Conservation (phyloP, 805 yeast genomes). For the Metschnikowia proteae region DNA sequence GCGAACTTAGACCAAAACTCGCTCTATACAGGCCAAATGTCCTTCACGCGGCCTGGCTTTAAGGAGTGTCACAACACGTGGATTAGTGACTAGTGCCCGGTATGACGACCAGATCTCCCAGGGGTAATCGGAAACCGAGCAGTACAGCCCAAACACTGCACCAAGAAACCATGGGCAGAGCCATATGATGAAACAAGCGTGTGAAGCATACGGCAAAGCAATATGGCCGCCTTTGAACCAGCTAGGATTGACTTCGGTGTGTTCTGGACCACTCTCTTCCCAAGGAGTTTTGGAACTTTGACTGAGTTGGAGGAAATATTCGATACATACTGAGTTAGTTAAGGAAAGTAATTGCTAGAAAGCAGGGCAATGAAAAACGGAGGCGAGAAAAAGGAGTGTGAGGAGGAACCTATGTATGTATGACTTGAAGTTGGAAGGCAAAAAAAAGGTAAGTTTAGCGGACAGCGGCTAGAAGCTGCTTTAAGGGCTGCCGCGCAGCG, state of each 20-base stretch:
- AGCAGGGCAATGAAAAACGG: slow-evolving; percentile 4
- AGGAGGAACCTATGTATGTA: background rate
- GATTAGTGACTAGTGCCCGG: background rate
- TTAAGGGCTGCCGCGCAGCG: slow-evolving; percentile 1
- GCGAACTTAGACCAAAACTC: background rate
- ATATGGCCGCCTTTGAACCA: no score
- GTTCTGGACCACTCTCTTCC: no score
- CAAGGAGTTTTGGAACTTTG: no score
- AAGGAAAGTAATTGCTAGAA: slow-evolving; percentile 5
- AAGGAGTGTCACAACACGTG: background rate
- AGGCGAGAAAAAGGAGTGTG: slow-evolving; percentile 1
- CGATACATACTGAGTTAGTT: background rate
- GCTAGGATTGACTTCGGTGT: no score
- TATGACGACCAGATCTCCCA: background rate
- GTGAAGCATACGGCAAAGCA: no score
- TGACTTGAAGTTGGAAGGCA: background rate
- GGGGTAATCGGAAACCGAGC: background rate
- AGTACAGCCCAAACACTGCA: background rate
- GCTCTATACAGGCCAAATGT: background rate
- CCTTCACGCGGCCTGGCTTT: background rate
- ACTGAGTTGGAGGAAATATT: background rate
- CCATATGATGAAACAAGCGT: no score
- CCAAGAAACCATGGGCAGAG: no score
- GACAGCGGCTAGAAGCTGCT: slow-evolving; percentile 1
- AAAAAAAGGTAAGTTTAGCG: background rate